phyloP scores from a whole-genome alignment of 2,329 filamentous ascomycete genomes.

The Balansia obtecta region DNA sequence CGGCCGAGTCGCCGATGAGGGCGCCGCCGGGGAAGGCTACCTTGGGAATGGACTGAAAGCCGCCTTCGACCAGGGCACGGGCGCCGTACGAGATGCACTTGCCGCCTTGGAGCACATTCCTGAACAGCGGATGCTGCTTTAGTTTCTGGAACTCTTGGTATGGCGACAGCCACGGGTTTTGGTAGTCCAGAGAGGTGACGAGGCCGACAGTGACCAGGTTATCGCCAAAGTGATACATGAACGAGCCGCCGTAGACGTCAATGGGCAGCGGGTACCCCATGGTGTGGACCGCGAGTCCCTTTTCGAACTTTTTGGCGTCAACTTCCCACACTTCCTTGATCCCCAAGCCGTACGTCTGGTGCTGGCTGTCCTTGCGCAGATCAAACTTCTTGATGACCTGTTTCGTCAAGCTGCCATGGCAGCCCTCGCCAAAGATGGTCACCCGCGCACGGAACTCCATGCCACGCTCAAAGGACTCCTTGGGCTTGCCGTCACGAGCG shows the following conservation, averaged over 20 bases:
- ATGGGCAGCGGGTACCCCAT: conserved; percentile 83
- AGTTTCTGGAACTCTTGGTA: conserved; percentile 97
- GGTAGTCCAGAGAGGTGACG: conserved; percentile 87
- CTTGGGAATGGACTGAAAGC: conserved; percentile 95
- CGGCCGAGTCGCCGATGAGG: conserved; percentile 89
- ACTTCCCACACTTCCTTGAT: conserved; percentile 98
- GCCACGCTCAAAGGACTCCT: conserved; percentile 84
- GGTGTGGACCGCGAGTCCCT: conserved; percentile 75
- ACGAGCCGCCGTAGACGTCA: conserved; percentile 93
- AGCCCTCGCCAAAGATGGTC: conserved; percentile 88
- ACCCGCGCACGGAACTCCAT: conserved; percentile 96
- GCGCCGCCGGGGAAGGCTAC: conserved; percentile 93
- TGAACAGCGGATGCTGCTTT: conserved; percentile 93
- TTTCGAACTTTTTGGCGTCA: conserved; percentile 79
- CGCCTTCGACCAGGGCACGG: conserved; percentile 82
- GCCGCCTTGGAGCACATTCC: conserved; percentile 76
- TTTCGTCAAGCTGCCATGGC: conserved; percentile 90
- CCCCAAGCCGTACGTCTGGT: conserved; percentile 89
- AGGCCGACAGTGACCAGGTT: conserved; percentile 88
- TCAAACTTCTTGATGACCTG: conserved; percentile 92
- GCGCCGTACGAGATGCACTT: conserved; percentile 97
- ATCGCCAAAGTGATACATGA: conserved; percentile 98
- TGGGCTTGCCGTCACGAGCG: conserved; percentile 67
- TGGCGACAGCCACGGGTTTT: conserved; percentile 91
- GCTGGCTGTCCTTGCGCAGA: conserved; percentile 74